phyloP scores from a whole-genome alignment of 2,329 filamentous ascomycete species.

The Exserohilum turcica region DNA sequence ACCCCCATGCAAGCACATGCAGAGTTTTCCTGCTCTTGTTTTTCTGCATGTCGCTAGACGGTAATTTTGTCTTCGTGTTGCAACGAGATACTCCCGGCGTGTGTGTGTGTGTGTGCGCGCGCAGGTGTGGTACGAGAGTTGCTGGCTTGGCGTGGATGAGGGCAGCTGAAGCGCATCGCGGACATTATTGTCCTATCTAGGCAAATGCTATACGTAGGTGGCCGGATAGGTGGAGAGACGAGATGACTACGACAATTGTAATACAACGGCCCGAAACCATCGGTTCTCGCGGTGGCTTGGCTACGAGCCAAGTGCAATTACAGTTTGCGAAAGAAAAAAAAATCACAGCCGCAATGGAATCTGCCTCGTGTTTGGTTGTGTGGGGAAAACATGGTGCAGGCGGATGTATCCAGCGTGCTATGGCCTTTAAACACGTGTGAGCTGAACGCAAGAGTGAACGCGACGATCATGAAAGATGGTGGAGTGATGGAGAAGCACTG shows the following conservation, averaged over 20 bases:
- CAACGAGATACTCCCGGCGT: not conserved
- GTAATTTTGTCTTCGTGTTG: not conserved
- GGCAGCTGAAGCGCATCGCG: no score
- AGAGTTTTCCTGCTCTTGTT: no score
- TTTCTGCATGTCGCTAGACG: not conserved
- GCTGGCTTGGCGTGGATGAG: no score
- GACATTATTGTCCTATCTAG: not conserved
- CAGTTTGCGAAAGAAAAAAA: not conserved
- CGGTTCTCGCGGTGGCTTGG: not conserved
- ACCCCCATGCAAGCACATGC: no score
- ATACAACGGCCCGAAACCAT: not conserved
- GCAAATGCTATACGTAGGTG: not conserved
- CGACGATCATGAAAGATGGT: no score
- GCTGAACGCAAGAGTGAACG: no score
- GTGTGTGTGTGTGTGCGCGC: not conserved
- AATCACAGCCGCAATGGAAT: not conserved
- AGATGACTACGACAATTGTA: not conserved
- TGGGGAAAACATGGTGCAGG: no score
- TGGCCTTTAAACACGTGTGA: no score
- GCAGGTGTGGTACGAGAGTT: no score
- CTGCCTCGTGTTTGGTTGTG: not conserved
- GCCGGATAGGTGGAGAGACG: not conserved
- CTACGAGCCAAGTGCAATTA: not conserved
- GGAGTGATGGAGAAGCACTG: no score
- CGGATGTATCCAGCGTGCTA: no score